These are phyloP conservation scores for Pseudonitzschia pungens DNA, from an alignment of 108 stramenopile genomes.

Conservation along the genomic window DNA sequence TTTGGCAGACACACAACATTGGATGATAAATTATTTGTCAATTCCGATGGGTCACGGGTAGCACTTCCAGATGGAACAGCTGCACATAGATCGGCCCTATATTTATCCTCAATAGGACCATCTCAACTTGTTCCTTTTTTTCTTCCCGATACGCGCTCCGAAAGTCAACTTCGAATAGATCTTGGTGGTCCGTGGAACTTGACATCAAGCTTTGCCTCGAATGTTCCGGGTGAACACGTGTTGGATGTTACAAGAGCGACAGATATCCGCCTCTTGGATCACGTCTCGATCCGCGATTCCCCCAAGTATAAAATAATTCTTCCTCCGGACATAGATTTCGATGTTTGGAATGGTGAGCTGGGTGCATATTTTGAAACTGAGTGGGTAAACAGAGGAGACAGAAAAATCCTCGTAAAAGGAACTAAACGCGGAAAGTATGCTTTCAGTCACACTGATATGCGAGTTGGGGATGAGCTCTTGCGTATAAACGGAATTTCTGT, in stretches of 20 bases:
- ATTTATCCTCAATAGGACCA: constrained; percentile 58
- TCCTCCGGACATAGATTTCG: constrained; percentile 41
- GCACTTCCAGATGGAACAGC: constrained; percentile 50
- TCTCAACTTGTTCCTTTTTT: constrained; percentile 67
- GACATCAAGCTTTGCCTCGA: constrained; percentile 70
- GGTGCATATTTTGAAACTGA: constrained; percentile 96
- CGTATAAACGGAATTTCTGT: constrained; percentile 77
- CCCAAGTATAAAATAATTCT: constrained; percentile 77
- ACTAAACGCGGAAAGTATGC: constrained; percentile 82
- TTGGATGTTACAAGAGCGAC: constrained; percentile 50
- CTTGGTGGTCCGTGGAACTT: constrained; percentile 64
- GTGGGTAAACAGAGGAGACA: constrained; percentile 65
- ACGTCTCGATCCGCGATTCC: constrained; percentile 72
- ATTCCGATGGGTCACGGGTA: background rate
- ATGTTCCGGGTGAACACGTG: constrained; percentile 65
- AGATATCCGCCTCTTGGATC: constrained; percentile 64
- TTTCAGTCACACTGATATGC: constrained; percentile 79
- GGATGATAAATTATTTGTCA: constrained; percentile 11
- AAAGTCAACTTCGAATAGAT: constrained; percentile 74
- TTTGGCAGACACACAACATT: constrained; percentile 50
- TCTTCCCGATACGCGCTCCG: constrained; percentile 80
- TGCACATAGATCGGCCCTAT: constrained; percentile 71
- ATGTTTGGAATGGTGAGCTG: constrained; percentile 75
- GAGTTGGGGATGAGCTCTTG: constrained; percentile 89
- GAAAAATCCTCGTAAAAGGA: constrained; percentile 87